phyloP scores from a whole-genome alignment of 116 monocot genomes.

The Phalaenopsis hybrid region DNA sequence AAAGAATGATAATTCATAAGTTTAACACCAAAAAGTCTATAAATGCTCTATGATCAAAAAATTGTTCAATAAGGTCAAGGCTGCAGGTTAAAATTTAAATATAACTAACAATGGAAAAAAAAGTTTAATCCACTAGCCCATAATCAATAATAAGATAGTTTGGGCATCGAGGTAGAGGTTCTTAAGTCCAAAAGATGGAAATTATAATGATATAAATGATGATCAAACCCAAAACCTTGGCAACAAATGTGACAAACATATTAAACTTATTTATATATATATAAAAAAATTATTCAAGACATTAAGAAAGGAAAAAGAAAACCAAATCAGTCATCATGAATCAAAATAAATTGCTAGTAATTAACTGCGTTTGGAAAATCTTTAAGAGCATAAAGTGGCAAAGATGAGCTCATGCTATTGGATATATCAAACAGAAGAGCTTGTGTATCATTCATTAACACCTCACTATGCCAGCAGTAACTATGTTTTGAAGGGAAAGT shows the following conservation, averaged over 20 bases:
- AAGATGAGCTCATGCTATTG: no score
- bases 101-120: background rate
- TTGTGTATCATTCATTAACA: no score
- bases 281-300: background rate
- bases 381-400: background rate
- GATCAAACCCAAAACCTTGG: no score
- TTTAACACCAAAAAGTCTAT: background rate
- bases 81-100: background rate
- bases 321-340: background rate
- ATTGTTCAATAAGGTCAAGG: background rate
- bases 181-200: no score
- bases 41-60: background rate
- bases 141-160: background rate
- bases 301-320: background rate
- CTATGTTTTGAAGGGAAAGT: no score
- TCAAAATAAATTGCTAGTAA: background rate
- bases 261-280: background rate
- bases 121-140: background rate
- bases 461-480: no score
- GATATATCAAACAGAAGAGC: no score
- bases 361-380: background rate
- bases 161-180: background rate
- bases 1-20: background rate
- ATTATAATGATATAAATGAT: no score
- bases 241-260: background rate